phyloP scores from a whole-genome alignment of 305 asterid species.

The Fraxinus xanthoxyloides region DNA sequence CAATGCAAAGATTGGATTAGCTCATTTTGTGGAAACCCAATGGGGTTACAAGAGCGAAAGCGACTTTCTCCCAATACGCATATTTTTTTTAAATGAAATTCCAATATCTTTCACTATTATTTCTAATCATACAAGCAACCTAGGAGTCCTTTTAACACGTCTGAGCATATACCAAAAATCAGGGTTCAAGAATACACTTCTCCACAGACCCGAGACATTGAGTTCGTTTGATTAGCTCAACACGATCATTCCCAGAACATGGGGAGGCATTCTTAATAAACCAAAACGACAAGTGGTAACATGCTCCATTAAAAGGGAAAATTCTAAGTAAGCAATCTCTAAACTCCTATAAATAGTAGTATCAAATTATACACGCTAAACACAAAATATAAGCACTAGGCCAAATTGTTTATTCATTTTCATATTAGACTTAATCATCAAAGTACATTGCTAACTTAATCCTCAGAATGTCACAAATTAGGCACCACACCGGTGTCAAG shows the following conservation, averaged over 20 bases:
- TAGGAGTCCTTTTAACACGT: background rate
- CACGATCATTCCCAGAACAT: background rate
- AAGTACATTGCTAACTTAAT: background rate
- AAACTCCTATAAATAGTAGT: background rate
- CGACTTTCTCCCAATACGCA: background rate
- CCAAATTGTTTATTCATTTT: background rate
- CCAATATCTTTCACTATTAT: background rate
- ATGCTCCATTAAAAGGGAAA: background rate
- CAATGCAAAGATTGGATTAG: conserved; percentile 26
- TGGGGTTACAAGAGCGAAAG: background rate
- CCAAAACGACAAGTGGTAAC: background rate
- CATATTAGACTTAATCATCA: background rate
- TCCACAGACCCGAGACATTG: background rate
- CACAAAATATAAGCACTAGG: background rate
- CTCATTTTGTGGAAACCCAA: conserved; percentile 31
- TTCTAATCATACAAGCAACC: background rate
- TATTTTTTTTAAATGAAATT: background rate
- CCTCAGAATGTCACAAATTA: background rate
- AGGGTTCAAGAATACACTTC: background rate
- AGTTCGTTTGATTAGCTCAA: background rate
- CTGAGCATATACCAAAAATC: background rate
- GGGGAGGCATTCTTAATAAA: background rate
- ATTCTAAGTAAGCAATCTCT: background rate
- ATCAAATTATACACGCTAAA: background rate
- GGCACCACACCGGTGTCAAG: background rate